phyloP scores from a whole-genome alignment of 768 basidiomycete genomes.

The Xanthoconium stramineum region DNA sequence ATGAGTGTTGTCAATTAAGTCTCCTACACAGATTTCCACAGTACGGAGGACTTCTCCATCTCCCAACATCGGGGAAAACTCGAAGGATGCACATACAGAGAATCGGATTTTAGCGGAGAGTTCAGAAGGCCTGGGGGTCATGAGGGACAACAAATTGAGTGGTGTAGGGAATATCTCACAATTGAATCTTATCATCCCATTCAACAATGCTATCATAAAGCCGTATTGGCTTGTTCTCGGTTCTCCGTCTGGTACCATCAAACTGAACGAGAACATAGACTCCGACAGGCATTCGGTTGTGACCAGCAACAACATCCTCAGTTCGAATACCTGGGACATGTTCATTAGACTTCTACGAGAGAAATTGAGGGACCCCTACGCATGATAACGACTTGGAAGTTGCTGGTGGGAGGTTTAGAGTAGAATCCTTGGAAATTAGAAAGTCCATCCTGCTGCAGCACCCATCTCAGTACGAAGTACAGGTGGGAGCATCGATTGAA shows the following conservation, averaged over 20 bases:
- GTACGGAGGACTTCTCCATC: background rate
- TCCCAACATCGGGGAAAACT: constrained; percentile 2
- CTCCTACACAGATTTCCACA: background rate
- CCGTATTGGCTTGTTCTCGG: background rate
- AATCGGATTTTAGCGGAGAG: background rate
- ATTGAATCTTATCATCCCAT: background rate
- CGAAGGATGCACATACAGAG: background rate
- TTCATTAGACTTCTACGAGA: background rate
- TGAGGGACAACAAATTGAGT: background rate
- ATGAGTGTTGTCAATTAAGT: background rate
- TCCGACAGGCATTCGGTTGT: constrained; percentile 6
- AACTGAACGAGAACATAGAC: constrained; percentile 1
- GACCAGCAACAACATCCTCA: constrained; percentile 2
- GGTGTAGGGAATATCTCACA: background rate
- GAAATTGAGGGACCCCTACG: background rate
- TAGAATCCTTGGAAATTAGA: background rate
- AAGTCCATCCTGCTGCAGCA: too few species aligned
- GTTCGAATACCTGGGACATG: constrained; percentile 5
- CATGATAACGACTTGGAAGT: background rate
- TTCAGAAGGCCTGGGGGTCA: background rate
- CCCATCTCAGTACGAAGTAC: too few species aligned
- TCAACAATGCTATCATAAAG: background rate
- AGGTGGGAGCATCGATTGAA: background rate
- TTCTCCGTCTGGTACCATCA: background rate
- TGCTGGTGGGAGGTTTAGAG: background rate